Percentiles rank a stretch among this genome's conserved stretches.
phyloP scores from a whole-genome alignment of 2,329 filamentous ascomycete species.

The Trichoderma sp. region DNA sequence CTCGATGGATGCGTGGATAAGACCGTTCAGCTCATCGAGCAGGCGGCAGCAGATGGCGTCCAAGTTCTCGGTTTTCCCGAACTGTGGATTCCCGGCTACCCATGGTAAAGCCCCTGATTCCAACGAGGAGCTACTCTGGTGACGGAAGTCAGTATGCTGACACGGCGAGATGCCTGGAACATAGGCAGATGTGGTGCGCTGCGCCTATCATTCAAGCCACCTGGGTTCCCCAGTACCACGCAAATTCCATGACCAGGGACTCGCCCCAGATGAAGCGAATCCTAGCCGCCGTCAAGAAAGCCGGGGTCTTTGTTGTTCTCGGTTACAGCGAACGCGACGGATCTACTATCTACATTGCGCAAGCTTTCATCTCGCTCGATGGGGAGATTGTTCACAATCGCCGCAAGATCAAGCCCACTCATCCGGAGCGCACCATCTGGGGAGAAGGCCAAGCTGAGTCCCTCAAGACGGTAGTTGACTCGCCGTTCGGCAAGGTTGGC shows the following conservation, averaged over 20 bases:
- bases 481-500: conserved; percentile 53
- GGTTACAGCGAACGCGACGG: conserved; percentile 59
- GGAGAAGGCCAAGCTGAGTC: conserved; percentile 58
- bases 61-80: conserved; percentile 58
- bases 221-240: conserved; percentile 33
- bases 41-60: conserved; percentile 52
- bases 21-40: conserved; percentile 55
- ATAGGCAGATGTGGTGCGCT: conserved; percentile 17
- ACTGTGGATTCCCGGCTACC: conserved; percentile 34
- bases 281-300: conserved; percentile 49
- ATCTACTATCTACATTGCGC: conserved; percentile 55
- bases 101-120: conserved; percentile 6
- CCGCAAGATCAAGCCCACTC: conserved; percentile 60
- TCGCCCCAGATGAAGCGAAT: conserved; percentile 59
- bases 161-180: conserved; percentile 4
- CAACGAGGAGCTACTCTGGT: no score
- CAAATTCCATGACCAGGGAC: conserved; percentile 45
- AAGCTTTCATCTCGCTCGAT: conserved; percentile 53
- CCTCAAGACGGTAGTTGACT: conserved; percentile 52
- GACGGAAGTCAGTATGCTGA: background rate
- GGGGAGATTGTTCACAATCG: conserved; percentile 56
- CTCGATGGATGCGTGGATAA: conserved; percentile 55
- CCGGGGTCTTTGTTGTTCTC: conserved; percentile 55
- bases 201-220: conserved; percentile 6
- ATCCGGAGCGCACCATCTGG: conserved; percentile 58